phyloP scores from a whole-genome alignment of 225 moss, liverwort and hornwort genomes.

The Anthoceros angustus region DNA sequence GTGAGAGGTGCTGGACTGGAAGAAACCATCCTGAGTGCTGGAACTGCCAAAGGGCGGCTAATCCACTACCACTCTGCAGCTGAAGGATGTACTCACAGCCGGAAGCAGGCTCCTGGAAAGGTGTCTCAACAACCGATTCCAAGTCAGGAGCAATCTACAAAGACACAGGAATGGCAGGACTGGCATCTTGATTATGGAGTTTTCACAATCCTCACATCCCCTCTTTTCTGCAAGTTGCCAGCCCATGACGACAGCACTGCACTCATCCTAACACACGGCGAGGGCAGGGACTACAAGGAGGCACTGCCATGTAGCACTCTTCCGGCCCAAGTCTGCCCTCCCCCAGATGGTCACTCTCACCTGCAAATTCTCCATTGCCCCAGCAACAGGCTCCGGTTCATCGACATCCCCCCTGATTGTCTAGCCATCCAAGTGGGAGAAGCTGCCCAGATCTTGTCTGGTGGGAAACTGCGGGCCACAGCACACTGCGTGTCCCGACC shows the following conservation, averaged over 20 bases:
- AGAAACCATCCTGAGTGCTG: constrained; percentile 45
- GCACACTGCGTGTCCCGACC: constrained; percentile 54
- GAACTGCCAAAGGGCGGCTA: constrained; percentile 69
- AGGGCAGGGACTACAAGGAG: not conserved
- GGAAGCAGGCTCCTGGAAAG: not conserved
- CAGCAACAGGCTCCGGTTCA: constrained; percentile 11
- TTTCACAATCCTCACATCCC: constrained; percentile 62
- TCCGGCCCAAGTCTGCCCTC: constrained; percentile 14
- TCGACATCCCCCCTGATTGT: constrained; percentile 42
- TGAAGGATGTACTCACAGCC: constrained; percentile 12
- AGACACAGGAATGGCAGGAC: constrained; percentile 43
- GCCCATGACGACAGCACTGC: constrained; percentile 1
- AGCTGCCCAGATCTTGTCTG: constrained; percentile 63
- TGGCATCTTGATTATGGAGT: constrained; percentile 91
- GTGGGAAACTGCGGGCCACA: constrained; percentile 51
- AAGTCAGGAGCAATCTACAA: constrained; percentile 9
- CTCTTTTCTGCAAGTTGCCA: constrained; percentile 35
- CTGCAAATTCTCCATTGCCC: constrained; percentile 28
- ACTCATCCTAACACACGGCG: not conserved
- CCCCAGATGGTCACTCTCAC: constrained; percentile 40
- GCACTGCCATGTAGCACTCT: not conserved
- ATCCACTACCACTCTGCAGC: constrained; percentile 65
- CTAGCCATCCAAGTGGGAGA: constrained; percentile 74
- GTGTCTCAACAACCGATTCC: not conserved
- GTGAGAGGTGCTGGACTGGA: constrained; percentile 36